phyloP scores from a whole-genome alignment of 805 yeast species.

The Candida manassasensis region DNA sequence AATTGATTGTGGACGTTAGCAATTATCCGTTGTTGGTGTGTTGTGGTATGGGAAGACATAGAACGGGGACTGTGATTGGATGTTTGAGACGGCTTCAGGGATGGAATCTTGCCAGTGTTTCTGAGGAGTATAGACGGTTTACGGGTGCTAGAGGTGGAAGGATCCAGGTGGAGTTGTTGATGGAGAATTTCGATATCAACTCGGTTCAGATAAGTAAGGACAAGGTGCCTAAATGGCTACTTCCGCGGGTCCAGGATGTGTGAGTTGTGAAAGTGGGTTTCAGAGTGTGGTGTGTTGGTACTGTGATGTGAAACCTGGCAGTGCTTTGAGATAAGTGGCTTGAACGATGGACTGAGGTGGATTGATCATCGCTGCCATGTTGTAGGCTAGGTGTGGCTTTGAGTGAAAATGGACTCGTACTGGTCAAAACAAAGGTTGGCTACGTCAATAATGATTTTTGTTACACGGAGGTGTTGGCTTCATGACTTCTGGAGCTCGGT shows the following conservation, averaged over 20 bases:
- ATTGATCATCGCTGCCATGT: too few relatives aligned
- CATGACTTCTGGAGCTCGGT: too few relatives aligned
- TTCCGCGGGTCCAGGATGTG: conserved; percentile 1
- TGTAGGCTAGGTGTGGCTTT: too few relatives aligned
- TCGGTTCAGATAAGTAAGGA: conserved; percentile 30
- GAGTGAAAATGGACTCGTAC: too few relatives aligned
- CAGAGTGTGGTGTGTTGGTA: too few relatives aligned
- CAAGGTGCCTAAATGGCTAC: conserved; percentile 19
- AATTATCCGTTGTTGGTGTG: conserved; percentile 86
- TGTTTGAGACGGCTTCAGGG: conserved; percentile 88
- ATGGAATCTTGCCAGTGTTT: conserved; percentile 91
- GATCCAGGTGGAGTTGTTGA: conserved; percentile 82
- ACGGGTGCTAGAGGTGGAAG: conserved; percentile 93
- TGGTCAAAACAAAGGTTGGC: too few relatives aligned
- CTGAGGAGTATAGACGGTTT: conserved; percentile 91
- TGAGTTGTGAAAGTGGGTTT: too few relatives aligned
- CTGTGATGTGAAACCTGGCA: too few relatives aligned
- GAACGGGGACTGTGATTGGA: conserved; percentile 96
- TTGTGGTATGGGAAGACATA: conserved; percentile 97
- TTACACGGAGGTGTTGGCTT: too few relatives aligned
- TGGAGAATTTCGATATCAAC: conserved; percentile 52
- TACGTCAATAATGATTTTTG: too few relatives aligned
- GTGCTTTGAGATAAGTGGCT: too few relatives aligned
- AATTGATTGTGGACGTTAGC: conserved; percentile 64
- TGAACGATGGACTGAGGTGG: too few relatives aligned